Evolutionary conservation across 2,329 filamentous ascomycete genomes (phyloP).

Genomic region (Cladosporium sp.): DNA sequence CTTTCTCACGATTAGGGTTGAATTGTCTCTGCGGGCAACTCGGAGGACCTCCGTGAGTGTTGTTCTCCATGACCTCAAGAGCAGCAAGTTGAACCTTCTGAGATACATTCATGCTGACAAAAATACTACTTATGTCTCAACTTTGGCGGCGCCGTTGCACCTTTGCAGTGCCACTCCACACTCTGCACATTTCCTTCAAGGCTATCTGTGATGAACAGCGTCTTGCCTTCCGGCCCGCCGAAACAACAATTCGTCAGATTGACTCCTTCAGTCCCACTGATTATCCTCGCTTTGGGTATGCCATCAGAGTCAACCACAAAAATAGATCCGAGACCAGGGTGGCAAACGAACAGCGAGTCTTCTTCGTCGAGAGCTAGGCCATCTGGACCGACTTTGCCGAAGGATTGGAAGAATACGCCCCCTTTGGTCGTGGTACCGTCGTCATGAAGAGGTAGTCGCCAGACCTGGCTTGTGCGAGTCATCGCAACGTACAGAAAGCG

Average conservation of each 20-base stretch:
- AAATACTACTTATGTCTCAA: neutral
- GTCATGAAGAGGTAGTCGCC: constrained; percentile 43
- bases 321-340: constrained; percentile 24
- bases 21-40: neutral
- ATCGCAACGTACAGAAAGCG: constrained; percentile 45
- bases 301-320: constrained; percentile 16
- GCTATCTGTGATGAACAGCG: constrained; percentile 14
- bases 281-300: constrained; percentile 6
- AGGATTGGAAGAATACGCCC: constrained; percentile 46
- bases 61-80: too few species aligned
- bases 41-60: too few species aligned
- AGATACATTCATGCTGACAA: neutral
- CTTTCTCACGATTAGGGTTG: neutral
- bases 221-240: constrained; percentile 13
- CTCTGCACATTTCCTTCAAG: constrained; percentile 12
- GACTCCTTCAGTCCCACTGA: constrained; percentile 5
- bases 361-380: constrained; percentile 46
- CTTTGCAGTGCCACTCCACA: constrained; percentile 15
- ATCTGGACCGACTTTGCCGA: constrained; percentile 46
- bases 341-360: constrained; percentile 33
- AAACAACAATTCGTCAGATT: constrained; percentile 16
- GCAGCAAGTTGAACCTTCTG: too few species aligned
- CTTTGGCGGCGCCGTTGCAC: neutral
- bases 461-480: constrained; percentile 46
- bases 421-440: constrained; percentile 45